Evolutionary conservation across 2,329 filamentous ascomycete genomes (phyloP), one percentile per base, ranked within the genome.

Genomic region (Fusarium oxysporum): DNA sequence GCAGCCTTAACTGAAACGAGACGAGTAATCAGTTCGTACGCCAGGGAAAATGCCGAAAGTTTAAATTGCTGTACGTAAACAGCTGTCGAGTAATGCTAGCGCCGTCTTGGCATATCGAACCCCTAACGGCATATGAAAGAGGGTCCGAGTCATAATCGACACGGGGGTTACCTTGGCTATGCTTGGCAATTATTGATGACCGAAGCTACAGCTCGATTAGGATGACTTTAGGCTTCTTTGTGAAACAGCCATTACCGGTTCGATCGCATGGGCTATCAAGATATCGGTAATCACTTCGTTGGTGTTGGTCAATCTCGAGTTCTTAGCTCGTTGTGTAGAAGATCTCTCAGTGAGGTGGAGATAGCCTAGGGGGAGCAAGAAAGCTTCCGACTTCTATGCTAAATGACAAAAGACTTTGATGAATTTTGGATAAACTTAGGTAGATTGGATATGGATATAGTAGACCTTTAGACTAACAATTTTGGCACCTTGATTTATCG

Each of bases 11-110:
- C 23, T 40, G 50, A 40, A 54, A 54, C 50, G 33, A 38, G 33
- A 54, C 10, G 33, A 13, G 33, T 54, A 30, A 40, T 54, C 50
- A 28, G 14, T 54, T 54, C 33, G 19, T 40, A 28, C 10, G 23
- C 23, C 50, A 54, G 23, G 19, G 33, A 54, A 40, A 30, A 38
- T 54, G 33, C 50, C 50, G 33, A 54, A 54, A 54, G 23, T 30
- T 54, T 28, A 54, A 54, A 54, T 38, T 54, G 19, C 13, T 53
- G 23, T 14, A 23, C 25, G 35, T 40, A 55, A 55, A 17, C 14
- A 48, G 47, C 17, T 25, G 21, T 25, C 33, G 61, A 64, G 61
- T 59, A 51, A 64, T 59, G 61, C 54, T 64, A 51, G 61, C 44
- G 43, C 21, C n/a, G 54, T 41, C 59, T 38, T 45, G n/a, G 41